These are phyloP conservation scores for Aegilops sharonensis DNA, from an alignment of 176 grass and related monocot genomes.

Conservation along the genomic window DNA sequence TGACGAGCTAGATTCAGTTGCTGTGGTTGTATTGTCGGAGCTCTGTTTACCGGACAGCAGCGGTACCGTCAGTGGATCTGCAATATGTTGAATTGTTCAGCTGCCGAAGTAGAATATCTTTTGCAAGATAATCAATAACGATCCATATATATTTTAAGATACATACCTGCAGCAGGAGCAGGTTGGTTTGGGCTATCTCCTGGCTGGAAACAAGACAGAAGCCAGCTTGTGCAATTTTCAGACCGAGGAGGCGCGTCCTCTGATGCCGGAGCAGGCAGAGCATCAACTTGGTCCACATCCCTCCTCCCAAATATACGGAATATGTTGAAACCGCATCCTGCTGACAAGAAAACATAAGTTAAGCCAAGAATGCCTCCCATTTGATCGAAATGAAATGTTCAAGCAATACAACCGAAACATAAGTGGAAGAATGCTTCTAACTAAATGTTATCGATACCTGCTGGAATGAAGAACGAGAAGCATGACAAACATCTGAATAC, in stretches of 20 bases:
- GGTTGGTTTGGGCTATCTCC: conserved; percentile 22
- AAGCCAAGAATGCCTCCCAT: conserved; percentile 1
- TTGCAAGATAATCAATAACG: neutral
- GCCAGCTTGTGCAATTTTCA: conserved; percentile 51
- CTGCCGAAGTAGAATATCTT: neutral
- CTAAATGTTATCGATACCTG: conserved; percentile 24
- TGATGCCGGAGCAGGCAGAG: conserved; percentile 34
- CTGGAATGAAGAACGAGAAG: conserved; percentile 83
- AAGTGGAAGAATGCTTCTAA: no score
- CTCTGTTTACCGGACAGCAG: neutral
- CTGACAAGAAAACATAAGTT: conserved; percentile 26
- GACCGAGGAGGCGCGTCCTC: conserved; percentile 4
- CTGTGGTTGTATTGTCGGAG: neutral
- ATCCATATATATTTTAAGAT: neutral
- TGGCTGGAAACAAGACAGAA: conserved; percentile 65
- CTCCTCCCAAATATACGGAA: conserved; percentile 61
- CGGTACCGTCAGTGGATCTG: conserved; percentile 26
- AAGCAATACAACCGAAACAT: no score
- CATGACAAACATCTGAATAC: conserved; percentile 91
- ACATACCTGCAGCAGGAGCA: conserved; percentile 24
- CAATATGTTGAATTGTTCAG: conserved; percentile 22
- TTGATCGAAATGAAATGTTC: no score
- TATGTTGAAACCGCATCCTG: conserved; percentile 77
- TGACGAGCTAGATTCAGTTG: neutral
- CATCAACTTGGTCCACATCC: conserved; percentile 4